Evolutionary conservation across 1,139 yeast species (phyloP), one percentile per base, ranked within the genome.

Genomic region (Sugiyamaella xylanicola): DNA sequence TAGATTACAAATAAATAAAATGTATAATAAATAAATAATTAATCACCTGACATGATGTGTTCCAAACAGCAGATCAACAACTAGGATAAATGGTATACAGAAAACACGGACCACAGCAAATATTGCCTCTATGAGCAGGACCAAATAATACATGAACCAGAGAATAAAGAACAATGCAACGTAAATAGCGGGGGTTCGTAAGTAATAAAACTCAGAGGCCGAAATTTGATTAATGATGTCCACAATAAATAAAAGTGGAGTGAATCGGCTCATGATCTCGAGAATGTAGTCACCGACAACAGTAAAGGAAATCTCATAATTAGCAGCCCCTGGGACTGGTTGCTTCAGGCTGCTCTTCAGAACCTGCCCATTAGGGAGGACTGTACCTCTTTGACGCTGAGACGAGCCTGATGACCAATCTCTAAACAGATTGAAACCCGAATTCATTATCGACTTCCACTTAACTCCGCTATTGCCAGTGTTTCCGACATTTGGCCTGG

Each of bases 61-160:
- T n/a, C 59, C 61, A 40, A 59, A 57, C 25, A 59, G 47, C 35
- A 57, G 17, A 32, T 57, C 53, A 16, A 48, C 43, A 16, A 61
- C 43, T 19, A 58, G 46, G 36, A 60, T 58, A 15, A 59, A 63
- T 9, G 64, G 64, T 15, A 62, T 58, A 54, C 64, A 61, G 37
- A 61, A 53, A 41, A 54, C 54, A 50, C 58, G 54, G 50, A 61
- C 39, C 37, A 61, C 51, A 9, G 57, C 48, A 56, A 61, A 56
- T 8, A 60, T 48, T 21, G 56, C 58, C 45, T 60, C 62, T n/a
- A 60, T 42, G 19, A 61, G 40, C 29, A 56, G 29, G n/a, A 61
- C 48, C 21, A 55, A 53, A 22, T 59, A 59, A 49, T 60, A 61
- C 20, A 51, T 42, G 20, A 55, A 55, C 53, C 57, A 54, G 55